Conservation (phyloP, 139 green algal species). For the Chlamydomonas sp. region DNA sequence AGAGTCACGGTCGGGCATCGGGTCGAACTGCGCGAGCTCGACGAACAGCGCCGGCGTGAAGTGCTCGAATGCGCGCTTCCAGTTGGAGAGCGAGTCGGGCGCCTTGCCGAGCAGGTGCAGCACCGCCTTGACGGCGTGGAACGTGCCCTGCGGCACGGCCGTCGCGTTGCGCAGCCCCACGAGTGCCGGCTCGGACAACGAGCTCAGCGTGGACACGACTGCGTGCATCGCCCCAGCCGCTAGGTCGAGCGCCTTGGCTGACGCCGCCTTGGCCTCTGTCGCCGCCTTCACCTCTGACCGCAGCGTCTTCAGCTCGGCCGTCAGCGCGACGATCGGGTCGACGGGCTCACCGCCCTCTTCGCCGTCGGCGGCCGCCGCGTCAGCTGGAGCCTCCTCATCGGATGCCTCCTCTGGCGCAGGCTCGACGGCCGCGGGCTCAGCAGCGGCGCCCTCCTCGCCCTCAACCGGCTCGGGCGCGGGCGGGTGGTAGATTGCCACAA, state of each 20-base stretch:
- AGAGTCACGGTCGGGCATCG: conserved; percentile 15
- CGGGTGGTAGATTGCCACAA: conserved; percentile 13
- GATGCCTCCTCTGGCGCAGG: not conserved
- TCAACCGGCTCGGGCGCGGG: conserved; percentile 1
- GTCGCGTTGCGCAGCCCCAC: conserved; percentile 17
- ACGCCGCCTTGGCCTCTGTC: conserved; percentile 12
- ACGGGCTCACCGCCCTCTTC: too few species aligned
- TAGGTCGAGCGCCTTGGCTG: conserved; percentile 19
- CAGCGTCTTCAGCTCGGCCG: conserved; percentile 10
- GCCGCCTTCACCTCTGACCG: conserved; percentile 6
- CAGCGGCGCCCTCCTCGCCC: conserved; percentile 7
- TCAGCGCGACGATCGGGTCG: conserved; percentile 14
- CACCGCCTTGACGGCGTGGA: conserved; percentile 41
- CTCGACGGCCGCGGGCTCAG: conserved; percentile 13
- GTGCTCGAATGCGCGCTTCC: conserved; percentile 32
- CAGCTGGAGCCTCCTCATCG: conserved; percentile 11
- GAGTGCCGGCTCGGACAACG: not conserved
- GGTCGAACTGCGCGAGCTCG: conserved; percentile 37
- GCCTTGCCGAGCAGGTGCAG: conserved; percentile 43
- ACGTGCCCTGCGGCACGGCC: conserved; percentile 40
- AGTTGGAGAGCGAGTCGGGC: conserved; percentile 27
- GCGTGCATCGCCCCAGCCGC: conserved; percentile 22
- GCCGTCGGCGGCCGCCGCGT: conserved; percentile 8
- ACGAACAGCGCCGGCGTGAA: conserved; percentile 30
- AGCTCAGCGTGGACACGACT: conserved; percentile 15